Evolutionary conservation across 768 basidiomycete genomes (phyloP).

Genomic region (Termitomyces sp.): DNA sequence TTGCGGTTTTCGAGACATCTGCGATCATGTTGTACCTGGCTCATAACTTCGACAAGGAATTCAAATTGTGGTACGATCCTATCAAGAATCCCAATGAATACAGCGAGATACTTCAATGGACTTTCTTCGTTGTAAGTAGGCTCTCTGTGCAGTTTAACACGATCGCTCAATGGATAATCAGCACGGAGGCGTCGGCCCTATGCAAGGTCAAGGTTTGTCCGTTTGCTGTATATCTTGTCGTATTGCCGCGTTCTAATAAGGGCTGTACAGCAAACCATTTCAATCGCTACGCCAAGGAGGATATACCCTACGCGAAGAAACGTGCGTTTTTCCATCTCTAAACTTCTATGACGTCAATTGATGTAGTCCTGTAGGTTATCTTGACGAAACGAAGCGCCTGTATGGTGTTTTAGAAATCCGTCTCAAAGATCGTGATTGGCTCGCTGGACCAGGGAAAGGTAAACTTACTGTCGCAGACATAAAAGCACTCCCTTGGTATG

Average conservation of each 20-base stretch:
- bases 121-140: constrained; percentile 68
- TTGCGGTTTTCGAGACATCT: constrained; percentile 70
- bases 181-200: constrained; percentile 84
- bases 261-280: constrained; percentile 61
- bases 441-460: constrained; percentile 72
- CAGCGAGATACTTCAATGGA: constrained; percentile 80
- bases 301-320: constrained; percentile 67
- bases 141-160: not conserved
- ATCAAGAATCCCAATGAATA: constrained; percentile 51
- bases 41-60: constrained; percentile 75
- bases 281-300: constrained; percentile 56
- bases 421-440: constrained; percentile 70
- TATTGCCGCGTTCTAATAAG: not conserved
- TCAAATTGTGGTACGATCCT: constrained; percentile 56
- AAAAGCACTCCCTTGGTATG: constrained; percentile 63
- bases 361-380: constrained; percentile 50
- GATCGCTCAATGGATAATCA: constrained; percentile 20
- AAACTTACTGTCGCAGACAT: constrained; percentile 71
- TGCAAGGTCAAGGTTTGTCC: constrained; percentile 65
- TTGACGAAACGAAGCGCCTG: constrained; percentile 78
- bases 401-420: constrained; percentile 82
- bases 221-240: not conserved
- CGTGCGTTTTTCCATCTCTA: constrained; percentile 32
- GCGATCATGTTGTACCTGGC: constrained; percentile 83
- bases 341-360: constrained; percentile 4